Evolutionary conservation across 306 rosid genomes (phyloP).

Genomic region (Prunus campanulata): DNA sequence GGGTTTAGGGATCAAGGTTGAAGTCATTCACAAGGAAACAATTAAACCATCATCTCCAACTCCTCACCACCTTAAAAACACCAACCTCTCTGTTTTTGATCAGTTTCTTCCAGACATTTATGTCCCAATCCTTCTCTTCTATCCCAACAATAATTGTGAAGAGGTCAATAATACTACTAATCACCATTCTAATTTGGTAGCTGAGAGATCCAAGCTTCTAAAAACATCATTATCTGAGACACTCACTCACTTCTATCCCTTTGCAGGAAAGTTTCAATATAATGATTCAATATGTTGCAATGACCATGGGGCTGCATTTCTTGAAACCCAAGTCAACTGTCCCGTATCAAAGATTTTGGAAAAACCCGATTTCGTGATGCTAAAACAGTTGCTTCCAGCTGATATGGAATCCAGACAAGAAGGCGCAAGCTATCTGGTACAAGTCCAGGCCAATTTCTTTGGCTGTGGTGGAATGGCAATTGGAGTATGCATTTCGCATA

Average conservation of each 20-base stretch:
- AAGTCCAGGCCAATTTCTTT: neutral
- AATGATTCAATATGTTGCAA: neutral
- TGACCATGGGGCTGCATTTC: neutral
- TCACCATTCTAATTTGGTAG: neutral
- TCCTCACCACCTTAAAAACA: no score
- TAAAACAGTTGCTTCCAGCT: conserved; percentile 16
- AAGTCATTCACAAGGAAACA: no score
- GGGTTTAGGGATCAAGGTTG: no score
- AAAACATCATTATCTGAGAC: neutral
- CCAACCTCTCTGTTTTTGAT: neutral
- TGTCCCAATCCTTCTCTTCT: neutral
- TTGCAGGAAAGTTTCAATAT: conserved; percentile 10
- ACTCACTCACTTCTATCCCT: conserved; percentile 13
- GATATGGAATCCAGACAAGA: no score
- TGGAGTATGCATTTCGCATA: conserved; percentile 34
- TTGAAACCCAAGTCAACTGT: no score
- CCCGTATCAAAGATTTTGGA: no score
- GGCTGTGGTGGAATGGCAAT: conserved; percentile 10
- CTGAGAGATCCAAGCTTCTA: neutral
- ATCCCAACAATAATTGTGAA: neutral
- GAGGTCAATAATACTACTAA: neutral
- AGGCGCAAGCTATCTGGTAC: neutral
- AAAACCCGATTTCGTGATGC: neutral
- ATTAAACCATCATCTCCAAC: no score
- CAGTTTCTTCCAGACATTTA: neutral